These are phyloP conservation scores for Ceratopteris richardii DNA, from an alignment of 75 land plant genomes.

Conservation along the genomic window DNA sequence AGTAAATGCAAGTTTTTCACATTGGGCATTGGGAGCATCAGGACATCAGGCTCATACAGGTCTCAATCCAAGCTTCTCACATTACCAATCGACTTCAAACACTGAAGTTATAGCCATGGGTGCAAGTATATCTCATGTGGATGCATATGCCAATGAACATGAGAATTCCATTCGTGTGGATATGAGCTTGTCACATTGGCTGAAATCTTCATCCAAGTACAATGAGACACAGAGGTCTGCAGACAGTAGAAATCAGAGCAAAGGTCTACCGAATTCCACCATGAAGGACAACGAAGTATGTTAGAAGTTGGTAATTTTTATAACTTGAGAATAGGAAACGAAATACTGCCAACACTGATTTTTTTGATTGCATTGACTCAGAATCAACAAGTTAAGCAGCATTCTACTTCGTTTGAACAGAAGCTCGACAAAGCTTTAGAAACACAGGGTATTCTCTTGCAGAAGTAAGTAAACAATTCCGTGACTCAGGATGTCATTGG, in stretches of 20 bases:
- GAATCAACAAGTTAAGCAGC: too few species aligned
- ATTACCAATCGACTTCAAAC: neutral
- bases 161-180: neutral
- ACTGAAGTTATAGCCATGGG: neutral
- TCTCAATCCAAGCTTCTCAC: neutral
- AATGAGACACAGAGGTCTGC: neutral
- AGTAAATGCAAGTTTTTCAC: neutral
- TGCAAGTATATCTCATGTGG: neutral
- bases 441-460: too few species aligned
- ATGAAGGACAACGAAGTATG: neutral
- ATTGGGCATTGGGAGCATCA: neutral
- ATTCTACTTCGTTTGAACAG: too few species aligned
- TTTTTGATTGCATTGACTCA: too few species aligned
- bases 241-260: neutral
- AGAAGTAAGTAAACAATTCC: too few species aligned
- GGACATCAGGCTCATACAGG: neutral
- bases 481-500: too few species aligned
- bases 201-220: neutral
- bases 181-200: constrained; percentile 5
- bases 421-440: too few species aligned
- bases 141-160: neutral
- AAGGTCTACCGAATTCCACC: neutral
- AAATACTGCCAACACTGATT: too few species aligned
- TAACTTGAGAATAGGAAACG: too few species aligned
- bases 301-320: too few species aligned